Conservation (phyloP, 2,329 filamentous ascomycete species). For the Botrytis elliptica region DNA sequence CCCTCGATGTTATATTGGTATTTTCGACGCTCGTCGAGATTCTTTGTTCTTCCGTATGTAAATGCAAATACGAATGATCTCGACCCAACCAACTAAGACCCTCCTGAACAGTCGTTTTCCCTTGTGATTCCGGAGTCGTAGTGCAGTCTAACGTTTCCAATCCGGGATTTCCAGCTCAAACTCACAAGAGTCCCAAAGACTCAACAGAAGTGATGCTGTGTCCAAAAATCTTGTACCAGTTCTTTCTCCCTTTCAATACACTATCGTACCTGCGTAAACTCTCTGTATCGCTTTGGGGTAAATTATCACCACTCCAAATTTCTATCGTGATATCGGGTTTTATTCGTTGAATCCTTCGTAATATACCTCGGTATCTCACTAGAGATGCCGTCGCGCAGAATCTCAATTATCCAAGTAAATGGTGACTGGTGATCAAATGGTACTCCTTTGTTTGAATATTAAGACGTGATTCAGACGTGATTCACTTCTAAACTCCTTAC, state of each 20-base stretch:
- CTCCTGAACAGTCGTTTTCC: not conserved
- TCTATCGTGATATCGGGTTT: not conserved
- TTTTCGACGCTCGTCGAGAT: not conserved
- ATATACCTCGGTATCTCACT: not conserved
- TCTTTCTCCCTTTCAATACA: not conserved
- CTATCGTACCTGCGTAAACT: not conserved
- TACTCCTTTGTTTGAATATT: not conserved
- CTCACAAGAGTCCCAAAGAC: not conserved
- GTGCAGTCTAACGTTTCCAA: not conserved
- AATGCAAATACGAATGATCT: not conserved
- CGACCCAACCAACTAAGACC: not conserved
- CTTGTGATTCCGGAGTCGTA: not conserved
- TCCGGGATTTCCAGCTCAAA: not conserved
- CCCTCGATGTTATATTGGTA: not conserved
- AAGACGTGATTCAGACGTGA: not conserved
- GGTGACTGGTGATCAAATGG: not conserved
- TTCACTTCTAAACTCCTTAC: not conserved
- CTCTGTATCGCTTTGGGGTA: not conserved
- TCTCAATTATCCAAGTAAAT: not conserved
- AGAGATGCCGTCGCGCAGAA: not conserved
- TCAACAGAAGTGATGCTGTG: not conserved
- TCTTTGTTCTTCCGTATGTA: not conserved
- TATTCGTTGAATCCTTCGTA: not conserved
- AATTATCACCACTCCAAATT: not conserved
- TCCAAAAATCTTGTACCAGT: not conserved